Base-by-base conservation (phyloP, 2,329 filamentous ascomycete species). In the Zymoseptoria crescenta region DNA sequence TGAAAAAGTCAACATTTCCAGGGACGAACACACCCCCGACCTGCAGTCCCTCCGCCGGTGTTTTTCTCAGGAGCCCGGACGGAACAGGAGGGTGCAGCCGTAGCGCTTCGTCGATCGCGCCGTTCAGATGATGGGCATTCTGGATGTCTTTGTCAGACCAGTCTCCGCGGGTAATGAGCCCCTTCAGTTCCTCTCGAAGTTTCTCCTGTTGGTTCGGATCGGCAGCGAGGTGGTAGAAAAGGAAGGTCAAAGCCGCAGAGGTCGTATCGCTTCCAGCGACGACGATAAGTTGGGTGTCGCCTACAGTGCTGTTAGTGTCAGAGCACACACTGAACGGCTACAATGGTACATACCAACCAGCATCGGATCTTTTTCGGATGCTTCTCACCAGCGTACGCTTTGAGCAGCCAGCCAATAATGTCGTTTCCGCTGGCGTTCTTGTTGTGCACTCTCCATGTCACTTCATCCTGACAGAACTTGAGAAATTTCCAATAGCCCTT, bases 201-300 rank as follows among this genome's bases (percentile, higher is more conserved):
- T 70, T 70, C 19, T 65, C 63, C 51, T 69, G 60, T 45, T 61
- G 63, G 19, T 60, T 69, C 6, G 68, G 69, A 41, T 72, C 63
- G 9, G 65, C 65, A 5, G 69, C 70, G 3, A 75, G 65, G 50
- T 74, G 63, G 61, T 76, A 79, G 63, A 80, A 76, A 6, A 77
- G 65, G 55, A 70, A 69, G 0, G 74, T 72, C 20, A 79, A 63
- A 0, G 74, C 72, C 0, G 73, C 70, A 7, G 75, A 69, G 0
- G 75, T 77, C 6, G 77, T 79, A 60, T 79, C 77, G 41, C 71
- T 75, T 4, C 51, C 74, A 24, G 74, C 74, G 24, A 75, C 68
- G 19, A 76, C 71, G 41, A 75, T 67, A 24, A 71, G 54, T 8
- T 64, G 58, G 52, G 62, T 56, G 51, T 70, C 68, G 20, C 10